These are phyloP conservation scores for Phytophthora palmivora DNA, from an alignment of 352 stramenopile genomes.

Conservation along the genomic window DNA sequence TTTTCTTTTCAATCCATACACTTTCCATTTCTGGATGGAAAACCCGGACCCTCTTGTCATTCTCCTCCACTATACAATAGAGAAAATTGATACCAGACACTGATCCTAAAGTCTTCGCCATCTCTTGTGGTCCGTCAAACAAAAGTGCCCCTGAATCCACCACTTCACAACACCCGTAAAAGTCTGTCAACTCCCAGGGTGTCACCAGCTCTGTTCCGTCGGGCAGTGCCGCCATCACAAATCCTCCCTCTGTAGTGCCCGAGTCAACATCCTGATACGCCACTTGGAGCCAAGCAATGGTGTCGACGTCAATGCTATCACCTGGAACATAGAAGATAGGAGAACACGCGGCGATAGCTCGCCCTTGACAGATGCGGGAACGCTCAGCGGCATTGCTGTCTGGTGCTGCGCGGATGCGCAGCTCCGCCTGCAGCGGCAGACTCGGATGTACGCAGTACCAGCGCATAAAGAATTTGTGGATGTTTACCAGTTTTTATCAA, in stretches of 20 bases:
- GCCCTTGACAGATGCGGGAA: constrained; percentile 57
- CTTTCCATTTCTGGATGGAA: constrained; percentile 51
- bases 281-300: constrained; percentile 66
- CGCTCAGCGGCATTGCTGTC: constrained; percentile 50
- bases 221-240: constrained; percentile 59
- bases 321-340: constrained; percentile 43
- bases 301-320: constrained; percentile 8
- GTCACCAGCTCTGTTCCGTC: constrained; percentile 52
- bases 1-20: constrained; percentile 62
- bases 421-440: constrained; percentile 61
- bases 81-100: constrained; percentile 48
- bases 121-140: constrained; percentile 43
- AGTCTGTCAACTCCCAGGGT: constrained; percentile 60
- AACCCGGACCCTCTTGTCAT: constrained; percentile 38
- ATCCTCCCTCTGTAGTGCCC: constrained; percentile 45
- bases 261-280: constrained; percentile 39
- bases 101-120: constrained; percentile 38
- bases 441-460: constrained; percentile 74
- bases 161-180: constrained; percentile 54
- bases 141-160: constrained; percentile 39
- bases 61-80: constrained; percentile 52
- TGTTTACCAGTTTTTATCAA: too few relatives aligned
- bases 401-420: constrained; percentile 67
- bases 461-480: constrained; percentile 47
- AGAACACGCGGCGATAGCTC: constrained; percentile 47